Conservation (phyloP, 345 rosid species). For the Viola odorata region DNA sequence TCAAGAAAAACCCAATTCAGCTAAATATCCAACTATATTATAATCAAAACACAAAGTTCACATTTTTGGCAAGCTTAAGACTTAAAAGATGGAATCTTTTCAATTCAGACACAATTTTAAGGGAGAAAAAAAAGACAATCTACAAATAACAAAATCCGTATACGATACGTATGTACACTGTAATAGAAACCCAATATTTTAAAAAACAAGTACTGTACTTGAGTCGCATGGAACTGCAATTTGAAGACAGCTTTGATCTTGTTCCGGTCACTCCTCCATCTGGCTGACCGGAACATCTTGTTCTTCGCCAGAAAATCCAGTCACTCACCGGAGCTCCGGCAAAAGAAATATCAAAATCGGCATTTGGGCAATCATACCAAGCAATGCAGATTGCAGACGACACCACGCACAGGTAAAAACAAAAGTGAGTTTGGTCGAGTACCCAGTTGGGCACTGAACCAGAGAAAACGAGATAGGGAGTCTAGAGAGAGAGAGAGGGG, state of each 20-base stretch:
- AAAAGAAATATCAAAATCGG: constrained; percentile 14
- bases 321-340: constrained; percentile 31
- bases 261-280: constrained; percentile 80
- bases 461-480: constrained; percentile 12
- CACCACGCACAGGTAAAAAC: background rate
- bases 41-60: too few relatives aligned
- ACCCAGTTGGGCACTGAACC: background rate
- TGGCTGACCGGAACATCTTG: constrained; percentile 70
- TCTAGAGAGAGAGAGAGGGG: constrained; percentile 2
- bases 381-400: constrained; percentile 24
- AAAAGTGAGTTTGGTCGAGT: background rate
- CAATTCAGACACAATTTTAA: background rate
- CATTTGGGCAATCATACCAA: constrained; percentile 24
- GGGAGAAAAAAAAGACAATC: background rate
- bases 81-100: background rate
- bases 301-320: constrained; percentile 4
- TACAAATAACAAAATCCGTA: too few relatives aligned
- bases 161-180: too few relatives aligned
- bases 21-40: too few relatives aligned
- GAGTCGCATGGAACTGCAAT: constrained; percentile 84
- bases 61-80: background rate
- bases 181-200: too few relatives aligned
- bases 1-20: too few relatives aligned
- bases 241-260: constrained; percentile 74
- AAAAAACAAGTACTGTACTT: constrained; percentile 33